These are phyloP conservation scores for Ceratocystis diversiconidia DNA, from an alignment of 2,329 filamentous ascomycete genomes.

Conservation along the genomic window DNA sequence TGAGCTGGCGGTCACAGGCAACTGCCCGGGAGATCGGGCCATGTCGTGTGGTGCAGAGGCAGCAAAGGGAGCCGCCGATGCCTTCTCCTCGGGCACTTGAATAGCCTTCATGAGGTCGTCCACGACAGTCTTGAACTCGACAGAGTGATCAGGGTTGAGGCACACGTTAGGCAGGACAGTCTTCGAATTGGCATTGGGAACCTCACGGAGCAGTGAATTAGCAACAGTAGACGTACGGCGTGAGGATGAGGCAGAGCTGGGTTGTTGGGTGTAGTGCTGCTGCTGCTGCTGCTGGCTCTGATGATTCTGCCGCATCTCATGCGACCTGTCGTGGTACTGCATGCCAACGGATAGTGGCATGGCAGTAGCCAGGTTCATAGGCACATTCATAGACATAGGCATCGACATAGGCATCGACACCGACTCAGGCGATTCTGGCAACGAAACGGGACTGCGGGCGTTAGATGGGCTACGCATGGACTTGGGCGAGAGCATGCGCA, in stretches of 20 bases:
- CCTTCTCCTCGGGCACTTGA: constrained; percentile 40
- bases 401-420: background rate
- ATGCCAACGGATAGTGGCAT: background rate
- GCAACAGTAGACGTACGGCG: constrained; percentile 27
- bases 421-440: constrained; percentile 1
- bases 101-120: constrained; percentile 83
- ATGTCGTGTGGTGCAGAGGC: constrained; percentile 13
- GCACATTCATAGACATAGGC: background rate
- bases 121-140: constrained; percentile 65
- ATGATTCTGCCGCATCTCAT: background rate
- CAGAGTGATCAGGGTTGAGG: constrained; percentile 34
- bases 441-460: background rate
- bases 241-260: constrained; percentile 19
- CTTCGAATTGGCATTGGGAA: constrained; percentile 24
- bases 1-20: background rate
- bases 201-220: constrained; percentile 16
- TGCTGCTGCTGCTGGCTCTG: background rate
- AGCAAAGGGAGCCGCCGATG: constrained; percentile 19
- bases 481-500: constrained; percentile 9
- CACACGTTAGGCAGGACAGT: constrained; percentile 34
- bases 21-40: background rate
- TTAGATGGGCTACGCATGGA: constrained; percentile 1
- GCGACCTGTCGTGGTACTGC: background rate
- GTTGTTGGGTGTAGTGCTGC: background rate
- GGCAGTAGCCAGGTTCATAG: background rate